phyloP scores from a whole-genome alignment of 2,329 filamentous ascomycete genomes.

The Phyllosticta citriasiana region DNA sequence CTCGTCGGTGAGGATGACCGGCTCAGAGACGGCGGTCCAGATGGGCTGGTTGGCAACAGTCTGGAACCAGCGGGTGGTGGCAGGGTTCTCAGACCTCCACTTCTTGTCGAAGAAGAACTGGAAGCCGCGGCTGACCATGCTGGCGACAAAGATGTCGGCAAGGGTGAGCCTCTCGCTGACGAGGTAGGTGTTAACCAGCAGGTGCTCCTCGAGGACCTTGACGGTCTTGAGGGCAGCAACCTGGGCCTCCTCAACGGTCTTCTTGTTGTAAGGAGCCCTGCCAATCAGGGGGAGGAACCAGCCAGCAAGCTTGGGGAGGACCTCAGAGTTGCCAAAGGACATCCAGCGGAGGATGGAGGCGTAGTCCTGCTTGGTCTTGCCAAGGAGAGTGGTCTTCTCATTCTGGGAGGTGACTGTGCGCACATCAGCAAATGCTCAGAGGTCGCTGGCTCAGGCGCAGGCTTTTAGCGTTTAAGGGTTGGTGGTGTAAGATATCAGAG shows the following conservation, averaged over 20 bases:
- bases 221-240: constrained; percentile 61
- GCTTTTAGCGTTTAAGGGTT: constrained; percentile 12
- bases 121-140: constrained; percentile 78
- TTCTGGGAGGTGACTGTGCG: constrained; percentile 89
- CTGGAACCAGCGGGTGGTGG: constrained; percentile 86
- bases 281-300: constrained; percentile 87
- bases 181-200: constrained; percentile 88
- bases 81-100: constrained; percentile 75
- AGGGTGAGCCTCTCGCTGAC: constrained; percentile 96
- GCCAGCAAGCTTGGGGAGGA: constrained; percentile 60
- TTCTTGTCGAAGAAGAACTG: constrained; percentile 88
- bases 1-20: constrained; percentile 72
- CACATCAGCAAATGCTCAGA: constrained; percentile 17
- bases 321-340: constrained; percentile 89
- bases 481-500: constrained; percentile 49
- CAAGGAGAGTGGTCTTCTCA: constrained; percentile 98
- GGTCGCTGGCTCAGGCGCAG: constrained; percentile 8
- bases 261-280: constrained; percentile 90
- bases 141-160: constrained; percentile 78
- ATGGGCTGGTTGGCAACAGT: constrained; percentile 88
- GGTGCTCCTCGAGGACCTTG: constrained; percentile 71
- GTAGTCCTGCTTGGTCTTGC: constrained; percentile 99
- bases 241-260: constrained; percentile 72
- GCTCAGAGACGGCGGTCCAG: constrained; percentile 69
- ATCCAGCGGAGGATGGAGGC: constrained; percentile 97